Percentiles rank a stretch among this genome's conserved stretches.
phyloP scores from a whole-genome alignment of 2,329 filamentous ascomycete genomes.

The Aspergillus tubingensis region DNA sequence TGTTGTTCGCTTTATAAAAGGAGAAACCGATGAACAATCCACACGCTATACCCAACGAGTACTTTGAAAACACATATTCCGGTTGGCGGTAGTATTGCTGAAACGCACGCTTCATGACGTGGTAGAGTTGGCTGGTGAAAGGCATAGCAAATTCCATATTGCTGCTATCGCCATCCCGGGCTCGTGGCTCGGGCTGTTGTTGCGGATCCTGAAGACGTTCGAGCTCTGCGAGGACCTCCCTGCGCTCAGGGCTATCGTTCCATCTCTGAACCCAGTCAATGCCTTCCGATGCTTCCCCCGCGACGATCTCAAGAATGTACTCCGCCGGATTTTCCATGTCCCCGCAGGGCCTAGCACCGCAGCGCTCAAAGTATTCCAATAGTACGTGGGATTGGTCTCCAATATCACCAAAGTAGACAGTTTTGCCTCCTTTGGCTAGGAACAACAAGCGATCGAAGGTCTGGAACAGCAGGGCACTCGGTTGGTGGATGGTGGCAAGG shows the following conservation, averaged over 20 bases:
- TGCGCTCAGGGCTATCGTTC: constrained; percentile 64
- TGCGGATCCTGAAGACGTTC: constrained; percentile 63
- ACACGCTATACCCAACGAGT: constrained; percentile 61
- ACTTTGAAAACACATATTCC: constrained; percentile 81
- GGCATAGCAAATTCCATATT: constrained; percentile 78
- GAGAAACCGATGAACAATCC: constrained; percentile 77
- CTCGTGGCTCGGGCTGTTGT: constrained; percentile 49
- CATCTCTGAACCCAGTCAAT: constrained; percentile 65
- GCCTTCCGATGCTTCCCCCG: constrained; percentile 49
- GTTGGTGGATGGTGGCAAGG: constrained; percentile 91
- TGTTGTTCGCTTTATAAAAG: constrained; percentile 70
- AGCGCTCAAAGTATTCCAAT: constrained; percentile 62
- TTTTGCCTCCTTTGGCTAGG: constrained; percentile 64
- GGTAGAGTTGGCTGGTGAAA: constrained; percentile 64
- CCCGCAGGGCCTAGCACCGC: constrained; percentile 61
- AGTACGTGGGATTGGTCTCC: constrained; percentile 59
- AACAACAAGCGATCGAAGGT: constrained; percentile 69
- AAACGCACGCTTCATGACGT: constrained; percentile 74
- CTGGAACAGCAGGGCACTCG: constrained; percentile 87
- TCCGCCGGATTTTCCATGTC: constrained; percentile 71
- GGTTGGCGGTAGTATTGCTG: constrained; percentile 89
- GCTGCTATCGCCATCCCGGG: constrained; percentile 49
- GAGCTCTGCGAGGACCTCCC: constrained; percentile 60
- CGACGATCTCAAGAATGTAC: constrained; percentile 66
- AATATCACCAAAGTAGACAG: constrained; percentile 68